A percentile compares a stretch with the other conserved stretches of the same genome.
These are phyloP conservation scores for Camelina laxa DNA, from an alignment of 345 rosid genomes.

Conservation along the genomic window DNA sequence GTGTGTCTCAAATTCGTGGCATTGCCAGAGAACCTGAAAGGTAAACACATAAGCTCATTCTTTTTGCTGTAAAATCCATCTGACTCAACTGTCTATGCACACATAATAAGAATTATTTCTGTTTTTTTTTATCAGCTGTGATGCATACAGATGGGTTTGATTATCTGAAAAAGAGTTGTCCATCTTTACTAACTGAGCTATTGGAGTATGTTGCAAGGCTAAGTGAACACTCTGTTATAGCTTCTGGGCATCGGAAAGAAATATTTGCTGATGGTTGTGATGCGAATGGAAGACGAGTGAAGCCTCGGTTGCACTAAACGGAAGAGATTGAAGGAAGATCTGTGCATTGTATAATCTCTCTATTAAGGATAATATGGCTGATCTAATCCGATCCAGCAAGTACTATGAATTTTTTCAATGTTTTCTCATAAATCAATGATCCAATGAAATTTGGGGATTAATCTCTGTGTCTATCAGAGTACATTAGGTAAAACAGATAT, in stretches of 20 bases:
- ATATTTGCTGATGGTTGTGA: conserved; percentile 58
- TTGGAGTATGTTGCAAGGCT: conserved; percentile 58
- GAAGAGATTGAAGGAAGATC: not conserved
- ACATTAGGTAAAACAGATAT: not conserved
- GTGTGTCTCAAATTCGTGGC: conserved; percentile 73
- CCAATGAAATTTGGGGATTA: conserved; percentile 18
- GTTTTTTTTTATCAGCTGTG: conserved; percentile 54
- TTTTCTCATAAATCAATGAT: not conserved
- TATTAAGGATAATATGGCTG: conserved; percentile 30
- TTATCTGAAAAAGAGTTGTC: conserved; percentile 64
- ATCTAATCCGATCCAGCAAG: conserved; percentile 18
- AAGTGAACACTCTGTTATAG: conserved; percentile 58
- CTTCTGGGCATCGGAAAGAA: conserved; percentile 53
- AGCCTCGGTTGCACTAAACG: conserved; percentile 61
- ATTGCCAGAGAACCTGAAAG: conserved; percentile 68
- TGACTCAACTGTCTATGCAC: conserved; percentile 2
- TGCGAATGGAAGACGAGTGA: conserved; percentile 66
- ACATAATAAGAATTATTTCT: not conserved
- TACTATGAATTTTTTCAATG: not conserved
- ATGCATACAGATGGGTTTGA: conserved; percentile 83
- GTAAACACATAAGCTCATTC: conserved; percentile 36
- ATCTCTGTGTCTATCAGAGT: not conserved
- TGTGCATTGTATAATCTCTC: conserved; percentile 39
- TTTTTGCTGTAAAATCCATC: conserved; percentile 3
- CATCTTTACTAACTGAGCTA: conserved; percentile 61